Percentiles rank a stretch among this genome's conserved stretches.
Conservation (phyloP, 2,329 filamentous ascomycete genomes). For the Clarireedia monteithiana region DNA sequence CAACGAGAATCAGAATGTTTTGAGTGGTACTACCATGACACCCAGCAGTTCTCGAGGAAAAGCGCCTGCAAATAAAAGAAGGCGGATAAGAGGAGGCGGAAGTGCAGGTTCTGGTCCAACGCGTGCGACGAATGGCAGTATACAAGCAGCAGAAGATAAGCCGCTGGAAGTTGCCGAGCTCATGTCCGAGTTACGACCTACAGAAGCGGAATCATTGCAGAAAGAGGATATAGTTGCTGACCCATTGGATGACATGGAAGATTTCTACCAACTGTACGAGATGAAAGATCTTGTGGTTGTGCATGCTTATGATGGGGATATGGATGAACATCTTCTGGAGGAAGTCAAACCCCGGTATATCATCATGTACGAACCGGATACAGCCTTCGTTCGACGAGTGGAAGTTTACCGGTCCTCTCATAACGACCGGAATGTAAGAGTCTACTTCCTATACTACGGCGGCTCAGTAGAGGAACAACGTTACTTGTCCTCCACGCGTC, state of each 20-base stretch:
- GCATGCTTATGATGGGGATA: conserved; percentile 90
- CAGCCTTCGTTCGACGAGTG: conserved; percentile 86
- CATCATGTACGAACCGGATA: conserved; percentile 97
- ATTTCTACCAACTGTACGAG: conserved; percentile 85
- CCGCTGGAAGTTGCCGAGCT: conserved; percentile 74
- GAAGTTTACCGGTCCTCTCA: conserved; percentile 96
- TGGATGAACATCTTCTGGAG: conserved; percentile 93
- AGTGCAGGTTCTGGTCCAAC: conserved; percentile 47
- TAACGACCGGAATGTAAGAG: conserved; percentile 76
- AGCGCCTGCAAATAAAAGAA: conserved; percentile 75
- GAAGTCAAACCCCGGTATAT: conserved; percentile 90
- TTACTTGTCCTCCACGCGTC: conserved; percentile 80
- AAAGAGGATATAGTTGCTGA: conserved; percentile 72
- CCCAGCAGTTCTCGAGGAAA: conserved; percentile 43
- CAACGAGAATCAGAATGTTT: conserved; percentile 68
- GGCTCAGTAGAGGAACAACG: conserved; percentile 92
- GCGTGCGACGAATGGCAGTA: conserved; percentile 64
- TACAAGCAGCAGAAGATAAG: conserved; percentile 73
- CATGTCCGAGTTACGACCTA: conserved; percentile 76
- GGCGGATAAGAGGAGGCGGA: conserved; percentile 75
- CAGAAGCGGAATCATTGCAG: conserved; percentile 64
- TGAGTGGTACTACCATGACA: conserved; percentile 56
- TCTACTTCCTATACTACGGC: conserved; percentile 96
- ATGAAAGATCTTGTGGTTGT: conserved; percentile 84
- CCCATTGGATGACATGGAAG: conserved; percentile 82